Evolutionary conservation across 73 alveolate species (phyloP).

Genomic region (Effrenium voratum): DNA sequence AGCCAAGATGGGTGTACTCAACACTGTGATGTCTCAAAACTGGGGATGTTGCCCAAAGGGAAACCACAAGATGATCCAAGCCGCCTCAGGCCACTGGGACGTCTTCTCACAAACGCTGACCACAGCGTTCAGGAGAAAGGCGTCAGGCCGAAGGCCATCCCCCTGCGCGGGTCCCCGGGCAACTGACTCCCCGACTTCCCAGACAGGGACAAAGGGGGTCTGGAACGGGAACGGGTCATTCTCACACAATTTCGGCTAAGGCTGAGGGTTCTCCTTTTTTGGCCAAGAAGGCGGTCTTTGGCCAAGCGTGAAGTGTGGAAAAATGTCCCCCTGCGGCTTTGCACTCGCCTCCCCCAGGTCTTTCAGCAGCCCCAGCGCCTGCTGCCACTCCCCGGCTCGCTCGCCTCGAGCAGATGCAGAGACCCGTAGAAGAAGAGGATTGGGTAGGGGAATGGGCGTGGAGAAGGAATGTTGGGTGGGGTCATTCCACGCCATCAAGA

Average conservation of each 20-base stretch:
- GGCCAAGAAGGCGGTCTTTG: not conserved
- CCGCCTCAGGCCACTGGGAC: slow-evolving; percentile 28
- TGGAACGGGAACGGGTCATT: not conserved
- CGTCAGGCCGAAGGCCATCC: not conserved
- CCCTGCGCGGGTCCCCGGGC: not conserved
- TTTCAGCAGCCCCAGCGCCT: slow-evolving; percentile 3
- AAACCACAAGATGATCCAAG: not conserved
- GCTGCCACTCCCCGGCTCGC: slow-evolving; percentile 17
- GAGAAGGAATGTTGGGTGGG: no score
- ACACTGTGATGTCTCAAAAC: not conserved
- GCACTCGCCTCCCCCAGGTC: slow-evolving; percentile 14
- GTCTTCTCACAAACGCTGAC: slow-evolving; percentile 48
- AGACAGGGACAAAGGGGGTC: not conserved
- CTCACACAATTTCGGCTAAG: not conserved
- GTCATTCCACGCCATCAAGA: no score
- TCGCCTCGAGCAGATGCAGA: no score
- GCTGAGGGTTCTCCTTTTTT: no score
- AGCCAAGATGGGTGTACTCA: not conserved
- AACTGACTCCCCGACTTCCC: not conserved
- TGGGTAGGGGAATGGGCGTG: no score
- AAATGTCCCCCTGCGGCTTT: not conserved
- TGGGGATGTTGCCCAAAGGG: not conserved
- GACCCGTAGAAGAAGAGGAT: no score
- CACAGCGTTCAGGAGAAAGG: not conserved
- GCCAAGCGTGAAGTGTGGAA: not conserved